Evolutionary conservation across 345 rosid genomes (phyloP).

Genomic region (Pugionium cornutum): DNA sequence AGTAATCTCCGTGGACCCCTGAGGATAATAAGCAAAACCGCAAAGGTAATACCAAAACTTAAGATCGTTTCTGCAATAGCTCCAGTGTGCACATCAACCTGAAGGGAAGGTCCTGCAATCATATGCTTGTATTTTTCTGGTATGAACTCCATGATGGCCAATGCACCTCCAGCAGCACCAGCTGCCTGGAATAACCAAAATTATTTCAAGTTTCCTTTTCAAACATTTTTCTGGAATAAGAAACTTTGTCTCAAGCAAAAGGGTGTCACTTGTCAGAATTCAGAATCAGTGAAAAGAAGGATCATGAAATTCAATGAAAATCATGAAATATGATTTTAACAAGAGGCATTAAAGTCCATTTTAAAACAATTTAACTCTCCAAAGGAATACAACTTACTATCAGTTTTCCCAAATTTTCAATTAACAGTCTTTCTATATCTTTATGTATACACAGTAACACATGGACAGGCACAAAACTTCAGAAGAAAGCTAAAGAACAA

Average conservation of each 20-base stretch:
- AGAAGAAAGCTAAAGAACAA: slow-evolving; percentile 24
- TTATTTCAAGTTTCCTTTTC: not conserved
- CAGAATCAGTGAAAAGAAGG: not conserved
- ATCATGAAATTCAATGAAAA: not conserved
- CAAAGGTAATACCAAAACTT: slow-evolving; percentile 76
- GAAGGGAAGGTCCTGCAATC: slow-evolving; percentile 77
- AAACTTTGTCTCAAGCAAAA: not conserved
- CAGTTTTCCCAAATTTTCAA: not conserved
- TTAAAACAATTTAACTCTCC: not conserved
- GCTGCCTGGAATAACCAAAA: slow-evolving; percentile 59
- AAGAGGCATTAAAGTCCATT: slow-evolving; percentile 8
- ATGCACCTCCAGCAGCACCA: slow-evolving; percentile 90
- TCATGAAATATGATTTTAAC: not conserved
- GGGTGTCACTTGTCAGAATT: not conserved
- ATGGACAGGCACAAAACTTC: slow-evolving; percentile 27
- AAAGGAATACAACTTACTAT: slow-evolving; percentile 8
- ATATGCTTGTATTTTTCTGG: slow-evolving; percentile 77
- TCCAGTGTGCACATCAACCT: slow-evolving; percentile 86
- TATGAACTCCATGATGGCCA: slow-evolving; percentile 75
- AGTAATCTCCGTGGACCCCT: slow-evolving; percentile 65
- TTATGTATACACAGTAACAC: slow-evolving; percentile 7
- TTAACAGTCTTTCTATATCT: not conserved
- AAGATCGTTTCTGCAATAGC: slow-evolving; percentile 88
- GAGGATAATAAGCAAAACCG: slow-evolving; percentile 67
- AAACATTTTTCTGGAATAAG: not conserved